Percentiles rank a stretch among this genome's conserved stretches.
phyloP scores from a whole-genome alignment of 208 protist genomes.

The Leptomonas pyrrhocoris region DNA sequence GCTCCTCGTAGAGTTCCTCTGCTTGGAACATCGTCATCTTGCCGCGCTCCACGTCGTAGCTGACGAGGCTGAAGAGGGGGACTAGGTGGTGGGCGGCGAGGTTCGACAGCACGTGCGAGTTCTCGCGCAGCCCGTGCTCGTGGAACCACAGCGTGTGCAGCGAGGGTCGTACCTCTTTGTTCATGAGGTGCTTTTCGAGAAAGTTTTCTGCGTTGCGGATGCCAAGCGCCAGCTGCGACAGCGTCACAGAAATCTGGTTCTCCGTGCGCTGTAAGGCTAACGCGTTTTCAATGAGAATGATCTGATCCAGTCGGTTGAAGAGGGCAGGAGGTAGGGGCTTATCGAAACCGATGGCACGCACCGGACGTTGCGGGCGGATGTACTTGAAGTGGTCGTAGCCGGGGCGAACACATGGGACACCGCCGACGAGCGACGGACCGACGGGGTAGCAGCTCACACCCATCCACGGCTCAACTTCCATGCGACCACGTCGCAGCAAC shows the following conservation, averaged over 20 bases:
- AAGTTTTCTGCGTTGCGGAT: slow-evolving; percentile 90
- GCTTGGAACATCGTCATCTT: slow-evolving; percentile 82
- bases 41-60: slow-evolving; percentile 86
- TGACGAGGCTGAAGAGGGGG: slow-evolving; percentile 86
- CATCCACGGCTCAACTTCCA: slow-evolving; percentile 80
- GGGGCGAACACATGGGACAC: slow-evolving; percentile 52
- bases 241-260: slow-evolving; percentile 81
- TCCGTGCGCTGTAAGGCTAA: slow-evolving; percentile 83
- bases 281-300: slow-evolving; percentile 86
- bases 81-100: slow-evolving; percentile 88
- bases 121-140: slow-evolving; percentile 74
- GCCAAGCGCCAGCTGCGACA: slow-evolving; percentile 82
- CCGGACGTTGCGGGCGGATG: slow-evolving; percentile 60
- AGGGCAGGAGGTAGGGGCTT: slow-evolving; percentile 76
- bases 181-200: slow-evolving; percentile 79
- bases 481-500: slow-evolving; percentile 58
- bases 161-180: slow-evolving; percentile 77
- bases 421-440: slow-evolving; percentile 56
- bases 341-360: slow-evolving; percentile 74
- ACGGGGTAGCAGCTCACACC: slow-evolving; percentile 79
- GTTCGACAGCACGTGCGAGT: slow-evolving; percentile 79
- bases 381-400: slow-evolving; percentile 77
- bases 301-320: slow-evolving; percentile 84
- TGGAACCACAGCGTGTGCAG: slow-evolving; percentile 89
- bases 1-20: slow-evolving; percentile 84